Evolutionary conservation across 805 yeast species (phyloP).

Genomic region (Kazachstania viticola): DNA sequence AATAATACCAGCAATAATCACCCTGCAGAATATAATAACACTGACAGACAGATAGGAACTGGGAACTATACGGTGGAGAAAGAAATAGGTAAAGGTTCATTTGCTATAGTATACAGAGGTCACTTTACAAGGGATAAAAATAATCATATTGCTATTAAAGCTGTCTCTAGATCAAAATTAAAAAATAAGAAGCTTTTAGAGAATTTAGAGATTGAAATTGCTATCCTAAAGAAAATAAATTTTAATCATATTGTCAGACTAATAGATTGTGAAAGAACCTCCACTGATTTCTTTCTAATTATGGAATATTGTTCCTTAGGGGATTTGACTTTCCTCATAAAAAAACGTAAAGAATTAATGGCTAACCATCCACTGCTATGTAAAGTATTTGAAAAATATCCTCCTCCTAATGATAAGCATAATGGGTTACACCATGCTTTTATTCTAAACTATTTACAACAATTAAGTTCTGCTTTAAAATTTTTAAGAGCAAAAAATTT

Average conservation of each 20-base stretch:
- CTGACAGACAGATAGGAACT: slow-evolving; percentile 5
- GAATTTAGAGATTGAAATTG: slow-evolving; percentile 85
- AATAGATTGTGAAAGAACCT: slow-evolving; percentile 70
- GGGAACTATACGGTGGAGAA: slow-evolving; percentile 23
- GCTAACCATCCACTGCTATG: slow-evolving; percentile 69
- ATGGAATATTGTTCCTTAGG: slow-evolving; percentile 98
- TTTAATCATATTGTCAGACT: slow-evolving; percentile 90
- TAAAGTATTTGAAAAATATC: slow-evolving; percentile 67
- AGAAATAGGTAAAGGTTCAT: slow-evolving; percentile 91
- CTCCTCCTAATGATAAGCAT: slow-evolving; percentile 58
- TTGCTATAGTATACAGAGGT: slow-evolving; percentile 92
- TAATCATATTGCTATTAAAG: slow-evolving; percentile 73
- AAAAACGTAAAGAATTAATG: slow-evolving; percentile 59
- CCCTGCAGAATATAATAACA: not conserved
- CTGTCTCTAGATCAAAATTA: slow-evolving; percentile 71
- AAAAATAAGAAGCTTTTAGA: slow-evolving; percentile 80
- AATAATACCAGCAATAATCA: no score
- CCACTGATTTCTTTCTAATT: slow-evolving; percentile 69
- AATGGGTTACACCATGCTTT: slow-evolving; percentile 73
- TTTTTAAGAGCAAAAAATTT: slow-evolving; percentile 74
- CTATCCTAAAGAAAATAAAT: slow-evolving; percentile 73
- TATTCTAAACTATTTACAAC: slow-evolving; percentile 77
- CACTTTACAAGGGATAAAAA: slow-evolving; percentile 27
- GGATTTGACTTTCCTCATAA: slow-evolving; percentile 79
- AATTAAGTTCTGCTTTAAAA: slow-evolving; percentile 70